Conservation (phyloP, 2,329 filamentous ascomycete genomes). For the Lanzia echinophila region DNA sequence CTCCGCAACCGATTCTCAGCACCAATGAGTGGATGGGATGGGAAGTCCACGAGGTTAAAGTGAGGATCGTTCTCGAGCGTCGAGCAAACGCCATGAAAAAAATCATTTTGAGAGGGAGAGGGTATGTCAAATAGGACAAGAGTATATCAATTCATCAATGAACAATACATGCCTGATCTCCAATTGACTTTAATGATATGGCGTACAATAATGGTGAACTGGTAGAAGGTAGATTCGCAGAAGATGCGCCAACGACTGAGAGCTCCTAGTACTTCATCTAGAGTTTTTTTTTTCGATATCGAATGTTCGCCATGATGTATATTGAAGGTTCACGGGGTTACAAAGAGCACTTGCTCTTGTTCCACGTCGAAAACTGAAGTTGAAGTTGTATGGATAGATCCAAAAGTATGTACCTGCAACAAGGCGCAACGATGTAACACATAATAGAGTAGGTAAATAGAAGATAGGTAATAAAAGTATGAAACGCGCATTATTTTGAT, state of each 20-base stretch:
- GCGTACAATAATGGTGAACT: background rate
- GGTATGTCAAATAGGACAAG: background rate
- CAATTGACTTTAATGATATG: background rate
- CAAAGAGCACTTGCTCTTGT: background rate
- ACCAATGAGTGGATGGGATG: conserved; percentile 59
- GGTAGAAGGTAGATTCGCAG: background rate
- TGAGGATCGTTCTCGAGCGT: conserved; percentile 44
- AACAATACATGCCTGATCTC: background rate
- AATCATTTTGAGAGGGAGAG: background rate
- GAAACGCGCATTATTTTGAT: too few relatives aligned
- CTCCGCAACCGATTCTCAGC: conserved; percentile 59
- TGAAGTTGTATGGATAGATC: background rate
- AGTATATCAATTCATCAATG: background rate
- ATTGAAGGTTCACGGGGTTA: background rate
- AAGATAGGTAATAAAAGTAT: too few relatives aligned
- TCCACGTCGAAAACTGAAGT: background rate
- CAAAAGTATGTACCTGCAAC: background rate
- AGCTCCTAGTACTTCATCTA: too few relatives aligned
- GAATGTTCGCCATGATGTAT: too few relatives aligned
- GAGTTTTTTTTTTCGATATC: too few relatives aligned
- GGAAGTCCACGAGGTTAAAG: conserved; percentile 62
- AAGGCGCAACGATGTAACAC: too few relatives aligned
- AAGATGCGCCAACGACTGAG: background rate
- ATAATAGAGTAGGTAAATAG: too few relatives aligned
- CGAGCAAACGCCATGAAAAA: background rate